These are phyloP conservation scores for Magnolia sinica DNA, from an alignment of 164 flowering plant species.

Conservation along the genomic window DNA sequence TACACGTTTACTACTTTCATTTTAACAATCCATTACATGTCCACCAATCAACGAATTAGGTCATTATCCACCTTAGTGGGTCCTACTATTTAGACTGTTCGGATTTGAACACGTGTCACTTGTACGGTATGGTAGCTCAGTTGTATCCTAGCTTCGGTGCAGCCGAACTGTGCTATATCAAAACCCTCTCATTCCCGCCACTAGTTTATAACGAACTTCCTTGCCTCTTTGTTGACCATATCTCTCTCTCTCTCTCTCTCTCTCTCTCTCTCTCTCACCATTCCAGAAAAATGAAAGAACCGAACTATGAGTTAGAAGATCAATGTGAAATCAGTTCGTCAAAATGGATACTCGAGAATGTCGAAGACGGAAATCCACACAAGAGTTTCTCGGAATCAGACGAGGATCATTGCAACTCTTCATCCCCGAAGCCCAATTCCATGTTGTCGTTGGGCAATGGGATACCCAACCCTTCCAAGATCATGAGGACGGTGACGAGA, in stretches of 20 bases:
- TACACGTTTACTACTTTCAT: neutral
- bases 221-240: neutral
- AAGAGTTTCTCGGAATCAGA: slow-evolving; percentile 27
- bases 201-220: neutral
- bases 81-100: neutral
- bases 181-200: neutral
- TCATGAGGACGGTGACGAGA: slow-evolving; percentile 12
- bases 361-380: slow-evolving; percentile 28
- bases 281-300: neutral
- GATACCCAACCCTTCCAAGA: slow-evolving; percentile 2
- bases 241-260: neutral
- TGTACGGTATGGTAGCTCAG: neutral
- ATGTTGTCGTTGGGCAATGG: neutral
- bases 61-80: neutral
- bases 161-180: neutral
- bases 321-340: slow-evolving; percentile 18
- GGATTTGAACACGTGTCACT: neutral
- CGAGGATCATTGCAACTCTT: neutral
- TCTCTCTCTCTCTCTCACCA: neutral
- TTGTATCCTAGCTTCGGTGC: neutral
- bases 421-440: neutral
- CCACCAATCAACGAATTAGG: neutral
- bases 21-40: too few species aligned
- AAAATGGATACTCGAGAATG: slow-evolving; percentile 45
- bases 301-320: neutral